Evolutionary conservation across 2,329 filamentous ascomycete species (phyloP), one percentile per base, ranked within the genome.

Genomic region (Penicillium corylophilum): DNA sequence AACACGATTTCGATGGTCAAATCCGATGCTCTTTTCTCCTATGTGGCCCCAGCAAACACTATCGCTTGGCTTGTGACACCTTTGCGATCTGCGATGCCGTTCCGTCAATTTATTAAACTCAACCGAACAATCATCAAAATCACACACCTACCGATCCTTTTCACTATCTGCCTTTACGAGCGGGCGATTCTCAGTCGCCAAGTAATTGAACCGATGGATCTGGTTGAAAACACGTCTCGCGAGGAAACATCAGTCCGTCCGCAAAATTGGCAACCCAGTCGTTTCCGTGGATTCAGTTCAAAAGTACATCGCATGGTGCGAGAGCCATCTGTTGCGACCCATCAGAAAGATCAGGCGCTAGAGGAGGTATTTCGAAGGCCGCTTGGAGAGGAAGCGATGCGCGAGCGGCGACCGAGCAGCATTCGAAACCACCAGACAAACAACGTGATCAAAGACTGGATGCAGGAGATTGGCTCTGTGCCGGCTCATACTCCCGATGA

Each of bases 1-100:
- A 97, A 96, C 67, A 95, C 93, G 4, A 95, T 96, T 44, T 95
- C 90, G 4, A 95, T 96, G 89, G 93, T 96, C 59, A 97, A 96
- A 71, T 96, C 94, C n/a, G 93, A 97, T 69, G 89, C 91, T 0
- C 77, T 96, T 0, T 97, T 97, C 76, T 95, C 90, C 3, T 96
- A 96, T 68, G 83, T 96, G 54, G 89, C 93, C 1, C 93, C 93
- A 0, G 87, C 89, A 13, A 97, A 97, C 67, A 88, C 96, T 26
- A 82, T 96, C 56, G 92, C 90, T 1, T 97, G 92, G 93, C 68
- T 93, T 0, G 77, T 96, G 24, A 91, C 91, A 64, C 93, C 93
- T 0, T 71, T 95, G 40, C 83, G 92, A 56, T 95, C 88, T 67
- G 76, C 85, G 62, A 85, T 96, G 76, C 85, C 91, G 0, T 85